Evolutionary conservation across 225 moss, liverwort and hornwort species (phyloP).

Genomic region (Marchantia paleacea): DNA sequence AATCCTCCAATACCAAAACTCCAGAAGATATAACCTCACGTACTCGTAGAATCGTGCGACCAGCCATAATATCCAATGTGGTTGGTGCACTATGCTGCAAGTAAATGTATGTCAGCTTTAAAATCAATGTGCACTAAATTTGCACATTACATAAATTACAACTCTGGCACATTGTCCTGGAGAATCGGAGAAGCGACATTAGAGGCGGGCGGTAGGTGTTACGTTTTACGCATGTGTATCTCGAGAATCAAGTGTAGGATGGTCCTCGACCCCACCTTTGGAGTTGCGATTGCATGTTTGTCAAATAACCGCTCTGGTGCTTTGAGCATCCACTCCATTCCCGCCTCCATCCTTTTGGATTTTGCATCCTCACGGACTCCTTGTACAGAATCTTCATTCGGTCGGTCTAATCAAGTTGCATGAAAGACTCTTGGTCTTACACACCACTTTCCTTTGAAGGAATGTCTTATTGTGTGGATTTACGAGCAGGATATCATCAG

Average conservation of each 20-base stretch:
- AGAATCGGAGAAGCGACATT: background rate
- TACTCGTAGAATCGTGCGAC: too few relatives aligned
- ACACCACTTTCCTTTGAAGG: slow-evolving; percentile 14
- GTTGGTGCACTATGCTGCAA: too few relatives aligned
- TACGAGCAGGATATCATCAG: too few relatives aligned
- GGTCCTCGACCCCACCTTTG: slow-evolving; percentile 38
- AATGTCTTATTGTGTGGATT: slow-evolving; percentile 1
- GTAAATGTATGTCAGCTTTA: too few relatives aligned
- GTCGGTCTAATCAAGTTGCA: slow-evolving; percentile 26
- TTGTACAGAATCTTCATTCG: slow-evolving; percentile 8
- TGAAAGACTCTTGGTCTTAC: background rate
- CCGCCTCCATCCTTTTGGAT: slow-evolving; percentile 67
- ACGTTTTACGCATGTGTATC: slow-evolving; percentile 30
- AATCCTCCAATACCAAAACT: too few relatives aligned
- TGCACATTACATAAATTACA: too few relatives aligned
- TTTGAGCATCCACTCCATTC: slow-evolving; percentile 80
- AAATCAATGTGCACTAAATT: too few relatives aligned
- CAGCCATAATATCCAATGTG: too few relatives aligned
- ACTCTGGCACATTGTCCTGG: too few relatives aligned
- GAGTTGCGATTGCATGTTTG: slow-evolving; percentile 12
- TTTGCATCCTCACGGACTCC: slow-evolving; percentile 45
- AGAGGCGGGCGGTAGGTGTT: background rate
- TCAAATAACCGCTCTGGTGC: slow-evolving; percentile 73
- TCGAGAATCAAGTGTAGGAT: slow-evolving; percentile 55
- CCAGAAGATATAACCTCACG: too few relatives aligned